Percentiles rank a stretch among this genome's conserved stretches.
Evolutionary conservation across 1,284 basidiomycete species (phyloP).

Genomic region (Cryptococcus wingfieldii): DNA sequence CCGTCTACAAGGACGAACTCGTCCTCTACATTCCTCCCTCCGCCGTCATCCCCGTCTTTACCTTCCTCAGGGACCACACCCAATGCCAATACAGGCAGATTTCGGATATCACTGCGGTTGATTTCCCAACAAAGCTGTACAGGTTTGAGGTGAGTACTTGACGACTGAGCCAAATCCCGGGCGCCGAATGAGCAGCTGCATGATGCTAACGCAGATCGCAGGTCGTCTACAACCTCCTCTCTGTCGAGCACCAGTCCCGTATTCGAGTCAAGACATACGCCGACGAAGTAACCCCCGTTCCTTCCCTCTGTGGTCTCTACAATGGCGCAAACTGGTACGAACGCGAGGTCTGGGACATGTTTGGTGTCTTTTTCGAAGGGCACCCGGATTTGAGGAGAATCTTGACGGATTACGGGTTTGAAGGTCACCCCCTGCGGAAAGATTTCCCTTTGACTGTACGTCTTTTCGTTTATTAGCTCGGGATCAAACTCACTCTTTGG

Average conservation of each 20-base stretch:
- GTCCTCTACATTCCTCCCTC: slow-evolving; percentile 74
- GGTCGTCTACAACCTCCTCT: slow-evolving; percentile 92
- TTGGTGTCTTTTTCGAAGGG: slow-evolving; percentile 90
- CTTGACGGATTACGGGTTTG: slow-evolving; percentile 98
- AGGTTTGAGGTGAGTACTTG: slow-evolving; percentile 68
- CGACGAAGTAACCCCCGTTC: slow-evolving; percentile 90
- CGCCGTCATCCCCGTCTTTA: slow-evolving; percentile 77
- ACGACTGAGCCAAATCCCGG: no score
- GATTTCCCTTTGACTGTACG: slow-evolving; percentile 92
- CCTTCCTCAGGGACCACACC: slow-evolving; percentile 92
- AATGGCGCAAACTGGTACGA: slow-evolving; percentile 95
- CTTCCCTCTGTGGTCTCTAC: slow-evolving; percentile 75
- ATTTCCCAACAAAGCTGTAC: slow-evolving; percentile 88
- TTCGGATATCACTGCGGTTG: slow-evolving; percentile 92
- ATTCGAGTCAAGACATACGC: slow-evolving; percentile 98
- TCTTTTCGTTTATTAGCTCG: background rate
- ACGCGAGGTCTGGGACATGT: slow-evolving; percentile 97
- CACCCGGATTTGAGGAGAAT: slow-evolving; percentile 98
- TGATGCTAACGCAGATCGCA: slow-evolving; percentile 11
- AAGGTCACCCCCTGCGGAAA: slow-evolving; percentile 95
- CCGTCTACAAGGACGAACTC: slow-evolving; percentile 95
- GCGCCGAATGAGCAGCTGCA: no score
- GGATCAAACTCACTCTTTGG: background rate
- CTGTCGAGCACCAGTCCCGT: slow-evolving; percentile 65
- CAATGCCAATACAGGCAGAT: slow-evolving; percentile 91